Conservation (phyloP, 73 alveolate species). For the Tetrahymena borealis region DNA sequence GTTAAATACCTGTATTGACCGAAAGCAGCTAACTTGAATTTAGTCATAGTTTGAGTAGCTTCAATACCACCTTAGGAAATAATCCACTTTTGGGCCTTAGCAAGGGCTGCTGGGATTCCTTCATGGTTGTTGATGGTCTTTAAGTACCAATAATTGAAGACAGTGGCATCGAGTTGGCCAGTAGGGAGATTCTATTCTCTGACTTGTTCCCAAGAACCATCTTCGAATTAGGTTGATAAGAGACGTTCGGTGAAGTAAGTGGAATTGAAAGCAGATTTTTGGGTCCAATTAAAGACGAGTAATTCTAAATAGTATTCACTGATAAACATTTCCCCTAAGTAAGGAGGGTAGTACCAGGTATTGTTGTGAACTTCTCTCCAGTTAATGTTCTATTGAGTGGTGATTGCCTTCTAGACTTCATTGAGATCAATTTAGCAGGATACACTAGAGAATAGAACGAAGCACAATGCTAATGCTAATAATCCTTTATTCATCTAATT, state of each 20-base stretch:
- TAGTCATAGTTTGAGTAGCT: slow-evolving; percentile 21
- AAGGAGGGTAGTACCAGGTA: slow-evolving; percentile 27
- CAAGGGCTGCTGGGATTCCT: neutral
- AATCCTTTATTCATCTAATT: neutral
- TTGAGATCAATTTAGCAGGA: neutral
- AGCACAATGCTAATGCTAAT: neutral
- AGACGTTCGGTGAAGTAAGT: slow-evolving; percentile 9
- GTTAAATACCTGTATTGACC: slow-evolving; percentile 24
- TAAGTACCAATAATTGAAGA: slow-evolving; percentile 29
- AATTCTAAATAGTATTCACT: slow-evolving; percentile 35
- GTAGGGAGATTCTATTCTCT: neutral
- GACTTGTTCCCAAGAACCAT: slow-evolving; percentile 39
- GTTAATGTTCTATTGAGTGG: neutral
- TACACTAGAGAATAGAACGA: neutral
- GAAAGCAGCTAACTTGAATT: slow-evolving; percentile 24
- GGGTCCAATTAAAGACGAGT: neutral
- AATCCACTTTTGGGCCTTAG: slow-evolving; percentile 20
- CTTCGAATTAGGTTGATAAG: slow-evolving; percentile 6
- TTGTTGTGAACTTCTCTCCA: neutral
- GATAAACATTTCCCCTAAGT: slow-evolving; percentile 16
- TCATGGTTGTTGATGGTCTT: neutral
- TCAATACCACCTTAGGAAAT: slow-evolving; percentile 13
- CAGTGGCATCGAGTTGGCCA: slow-evolving; percentile 21
- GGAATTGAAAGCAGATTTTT: slow-evolving; percentile 2
- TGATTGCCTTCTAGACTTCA: neutral